phyloP scores from a whole-genome alignment of 108 stramenopile species.

The Hondaea fermentalgiana region DNA sequence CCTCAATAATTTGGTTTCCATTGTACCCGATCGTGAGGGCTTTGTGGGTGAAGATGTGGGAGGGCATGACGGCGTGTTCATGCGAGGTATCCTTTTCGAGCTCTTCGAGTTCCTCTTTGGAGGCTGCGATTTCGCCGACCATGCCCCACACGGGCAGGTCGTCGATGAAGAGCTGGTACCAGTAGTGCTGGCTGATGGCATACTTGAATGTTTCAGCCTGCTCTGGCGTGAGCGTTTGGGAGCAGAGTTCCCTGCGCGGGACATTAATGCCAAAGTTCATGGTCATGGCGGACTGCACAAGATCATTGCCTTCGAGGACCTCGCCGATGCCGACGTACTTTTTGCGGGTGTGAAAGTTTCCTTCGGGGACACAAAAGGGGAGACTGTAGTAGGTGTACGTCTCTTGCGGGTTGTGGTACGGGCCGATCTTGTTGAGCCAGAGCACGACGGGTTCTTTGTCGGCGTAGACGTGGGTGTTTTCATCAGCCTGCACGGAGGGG shows the following conservation, averaged over 20 bases:
- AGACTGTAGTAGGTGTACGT: conserved; percentile 92
- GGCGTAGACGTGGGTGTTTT: conserved; percentile 45
- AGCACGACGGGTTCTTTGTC: conserved; percentile 73
- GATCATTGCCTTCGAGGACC: conserved; percentile 52
- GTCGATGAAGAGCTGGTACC: conserved; percentile 93
- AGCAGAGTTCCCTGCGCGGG: conserved; percentile 56
- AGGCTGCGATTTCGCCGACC: conserved; percentile 80
- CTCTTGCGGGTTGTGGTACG: conserved; percentile 96
- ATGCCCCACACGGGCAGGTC: conserved; percentile 94
- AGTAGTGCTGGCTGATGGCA: conserved; percentile 80
- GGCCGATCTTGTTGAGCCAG: conserved; percentile 97
- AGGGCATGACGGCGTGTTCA: conserved; percentile 9
- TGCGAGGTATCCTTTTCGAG: conserved; percentile 36
- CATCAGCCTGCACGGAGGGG: background rate
- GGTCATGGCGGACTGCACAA: conserved; percentile 69
- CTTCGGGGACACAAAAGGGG: conserved; percentile 90
- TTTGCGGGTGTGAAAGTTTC: conserved; percentile 59
- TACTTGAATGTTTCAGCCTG: conserved; percentile 50
- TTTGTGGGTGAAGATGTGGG: conserved; percentile 77
- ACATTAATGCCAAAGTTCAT: conserved; percentile 39
- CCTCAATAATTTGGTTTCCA: conserved; percentile 81
- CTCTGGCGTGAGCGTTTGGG: conserved; percentile 47
- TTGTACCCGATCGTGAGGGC: conserved; percentile 77
- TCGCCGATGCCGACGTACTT: conserved; percentile 46
- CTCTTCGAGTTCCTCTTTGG: conserved; percentile 15